These are phyloP conservation scores for Acanthamoeba divionensis DNA, from an alignment of 208 protist genomes.

Conservation along the genomic window DNA sequence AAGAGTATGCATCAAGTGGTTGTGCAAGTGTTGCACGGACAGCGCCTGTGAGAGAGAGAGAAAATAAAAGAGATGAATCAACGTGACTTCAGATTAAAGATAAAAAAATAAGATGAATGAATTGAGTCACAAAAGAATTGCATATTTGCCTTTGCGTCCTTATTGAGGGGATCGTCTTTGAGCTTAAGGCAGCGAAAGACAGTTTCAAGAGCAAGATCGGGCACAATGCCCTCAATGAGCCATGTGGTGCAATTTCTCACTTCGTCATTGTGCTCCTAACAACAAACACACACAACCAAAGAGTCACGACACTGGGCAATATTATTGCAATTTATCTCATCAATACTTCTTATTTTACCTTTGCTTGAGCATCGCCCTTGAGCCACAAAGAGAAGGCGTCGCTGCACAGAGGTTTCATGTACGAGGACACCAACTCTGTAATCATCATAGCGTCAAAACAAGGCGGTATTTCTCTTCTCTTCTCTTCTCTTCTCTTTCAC, in stretches of 20 bases:
- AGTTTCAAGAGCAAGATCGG: slow-evolving; percentile 14
- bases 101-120: neutral
- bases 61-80: neutral
- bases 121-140: neutral
- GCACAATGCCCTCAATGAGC: slow-evolving; percentile 7
- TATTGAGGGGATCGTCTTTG: neutral
- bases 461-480: no score
- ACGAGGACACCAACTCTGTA: slow-evolving; percentile 15
- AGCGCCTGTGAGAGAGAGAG: neutral
- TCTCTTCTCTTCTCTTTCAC: no score
- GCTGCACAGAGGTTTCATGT: slow-evolving; percentile 4
- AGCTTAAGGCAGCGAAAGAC: slow-evolving; percentile 37
- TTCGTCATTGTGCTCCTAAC: slow-evolving; percentile 40
- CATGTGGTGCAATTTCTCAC: neutral
- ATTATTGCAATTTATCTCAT: no score
- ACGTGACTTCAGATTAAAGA: neutral
- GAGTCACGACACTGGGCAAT: no score
- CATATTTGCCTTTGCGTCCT: neutral
- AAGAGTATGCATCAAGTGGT: neutral
- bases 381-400: slow-evolving; percentile 26
- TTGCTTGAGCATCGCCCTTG: neutral
- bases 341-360: no score
- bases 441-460: no score
- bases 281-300: no score
- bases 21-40: neutral